phyloP scores from a whole-genome alignment of 2,329 filamentous ascomycete species.

The Dactylonectria macrodidyma region DNA sequence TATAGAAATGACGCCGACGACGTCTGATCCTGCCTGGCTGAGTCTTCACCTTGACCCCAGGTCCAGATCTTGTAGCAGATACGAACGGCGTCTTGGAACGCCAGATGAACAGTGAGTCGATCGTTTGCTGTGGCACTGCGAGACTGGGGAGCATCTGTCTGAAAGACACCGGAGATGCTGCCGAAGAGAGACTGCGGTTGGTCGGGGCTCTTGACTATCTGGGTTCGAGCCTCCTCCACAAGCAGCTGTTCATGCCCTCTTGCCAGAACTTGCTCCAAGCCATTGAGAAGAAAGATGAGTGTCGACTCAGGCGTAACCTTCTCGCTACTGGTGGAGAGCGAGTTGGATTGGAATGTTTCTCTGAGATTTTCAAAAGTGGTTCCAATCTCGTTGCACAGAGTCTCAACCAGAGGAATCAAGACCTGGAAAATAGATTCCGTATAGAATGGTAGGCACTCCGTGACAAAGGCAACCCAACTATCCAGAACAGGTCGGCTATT shows the following conservation, averaged over 20 bases:
- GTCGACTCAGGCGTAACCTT: slow-evolving; percentile 74
- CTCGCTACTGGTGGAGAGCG: slow-evolving; percentile 39
- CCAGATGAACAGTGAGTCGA: slow-evolving; percentile 92
- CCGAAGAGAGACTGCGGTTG: slow-evolving; percentile 91
- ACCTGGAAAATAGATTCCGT: slow-evolving; percentile 90
- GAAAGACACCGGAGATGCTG: slow-evolving; percentile 91
- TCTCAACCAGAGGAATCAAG: slow-evolving; percentile 91
- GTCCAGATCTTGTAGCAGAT: slow-evolving; percentile 96
- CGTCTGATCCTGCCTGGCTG: slow-evolving; percentile 71
- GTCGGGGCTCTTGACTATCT: slow-evolving; percentile 82
- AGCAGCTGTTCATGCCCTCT: slow-evolving; percentile 87
- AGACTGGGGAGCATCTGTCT: slow-evolving; percentile 82
- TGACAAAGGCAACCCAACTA: slow-evolving; percentile 91
- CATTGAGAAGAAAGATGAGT: slow-evolving; percentile 89
- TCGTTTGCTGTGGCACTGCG: slow-evolving; percentile 92
- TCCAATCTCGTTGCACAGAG: slow-evolving; percentile 84
- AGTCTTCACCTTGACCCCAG: slow-evolving; percentile 81
- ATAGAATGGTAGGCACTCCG: slow-evolving; percentile 87
- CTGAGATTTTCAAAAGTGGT: slow-evolving; percentile 81
- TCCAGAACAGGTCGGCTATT: slow-evolving; percentile 85
- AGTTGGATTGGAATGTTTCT: slow-evolving; percentile 67
- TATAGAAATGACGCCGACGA: slow-evolving; percentile 90
- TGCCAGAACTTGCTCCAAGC: slow-evolving; percentile 90
- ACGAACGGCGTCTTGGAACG: slow-evolving; percentile 94
- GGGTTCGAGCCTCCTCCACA: slow-evolving; percentile 79